These are phyloP conservation scores for Hirsutella rhossiliensis DNA, from an alignment of 2,329 filamentous ascomycete genomes.

Conservation along the genomic window DNA sequence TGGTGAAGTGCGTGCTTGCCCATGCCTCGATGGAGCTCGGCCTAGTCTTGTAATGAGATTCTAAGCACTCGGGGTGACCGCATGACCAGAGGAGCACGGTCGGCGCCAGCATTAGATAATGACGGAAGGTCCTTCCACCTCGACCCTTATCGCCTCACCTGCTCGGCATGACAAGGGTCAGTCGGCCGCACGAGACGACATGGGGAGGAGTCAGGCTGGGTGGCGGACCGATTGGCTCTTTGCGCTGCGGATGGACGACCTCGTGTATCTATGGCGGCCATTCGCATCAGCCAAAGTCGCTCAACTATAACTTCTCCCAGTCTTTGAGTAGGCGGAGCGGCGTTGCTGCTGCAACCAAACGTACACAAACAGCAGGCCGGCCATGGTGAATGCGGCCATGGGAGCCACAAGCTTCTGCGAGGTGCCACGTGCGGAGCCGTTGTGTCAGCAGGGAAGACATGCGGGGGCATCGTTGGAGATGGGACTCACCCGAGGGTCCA, in stretches of 20 bases:
- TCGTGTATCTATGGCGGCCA: neutral
- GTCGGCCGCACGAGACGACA: neutral
- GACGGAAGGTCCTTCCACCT: no score
- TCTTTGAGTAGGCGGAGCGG: neutral
- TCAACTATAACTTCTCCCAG: no score
- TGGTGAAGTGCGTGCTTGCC: no score
- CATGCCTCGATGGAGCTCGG: no score
- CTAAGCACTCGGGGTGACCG: no score
- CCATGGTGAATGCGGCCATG: conserved; percentile 42
- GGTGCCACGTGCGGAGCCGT: no score
- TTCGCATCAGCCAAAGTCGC: neutral
- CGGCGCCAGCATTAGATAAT: no score
- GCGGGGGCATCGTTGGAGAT: neutral
- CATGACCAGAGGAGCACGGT: no score
- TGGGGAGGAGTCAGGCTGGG: neutral
- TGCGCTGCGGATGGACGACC: conserved; percentile 26
- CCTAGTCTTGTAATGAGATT: no score
- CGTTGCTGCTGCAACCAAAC: neutral
- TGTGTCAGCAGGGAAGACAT: neutral
- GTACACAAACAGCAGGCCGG: conserved; percentile 34
- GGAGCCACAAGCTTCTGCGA: conserved; percentile 33
- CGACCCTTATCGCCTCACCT: neutral
- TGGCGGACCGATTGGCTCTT: conserved; percentile 19
- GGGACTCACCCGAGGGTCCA: conserved; percentile 17
- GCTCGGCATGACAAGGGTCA: neutral